A percentile compares a stretch with the other conserved stretches of the same genome.
phyloP scores from a whole-genome alignment of 139 green algal genomes.

The Chlorella vulgaris region DNA sequence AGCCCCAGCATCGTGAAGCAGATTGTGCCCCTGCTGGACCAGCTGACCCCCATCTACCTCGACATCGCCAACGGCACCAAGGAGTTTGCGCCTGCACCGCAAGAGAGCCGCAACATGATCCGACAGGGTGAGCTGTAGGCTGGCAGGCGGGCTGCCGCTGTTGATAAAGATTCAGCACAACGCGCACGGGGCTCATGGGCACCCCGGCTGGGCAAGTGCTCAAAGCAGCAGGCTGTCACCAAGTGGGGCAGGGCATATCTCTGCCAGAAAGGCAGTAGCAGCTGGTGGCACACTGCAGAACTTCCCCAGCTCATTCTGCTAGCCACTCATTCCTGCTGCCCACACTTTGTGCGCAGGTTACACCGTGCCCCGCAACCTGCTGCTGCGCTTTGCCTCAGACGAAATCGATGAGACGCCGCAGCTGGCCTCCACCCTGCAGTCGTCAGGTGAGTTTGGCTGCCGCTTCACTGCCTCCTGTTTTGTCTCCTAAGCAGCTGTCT shows the following conservation, averaged over 20 bases:
- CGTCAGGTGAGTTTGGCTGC: conserved; percentile 16
- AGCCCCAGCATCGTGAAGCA: conserved; percentile 49
- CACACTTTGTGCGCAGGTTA: conserved; percentile 34
- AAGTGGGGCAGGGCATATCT: too few relatives aligned
- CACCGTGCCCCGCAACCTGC: conserved; percentile 79
- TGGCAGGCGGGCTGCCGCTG: too few relatives aligned
- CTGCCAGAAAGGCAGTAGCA: too few relatives aligned
- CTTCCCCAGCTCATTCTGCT: background rate
- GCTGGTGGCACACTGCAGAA: background rate
- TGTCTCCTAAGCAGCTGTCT: background rate
- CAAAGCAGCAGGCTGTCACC: too few relatives aligned
- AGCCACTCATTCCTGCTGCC: background rate
- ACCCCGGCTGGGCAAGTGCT: background rate
- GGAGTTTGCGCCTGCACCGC: conserved; percentile 85
- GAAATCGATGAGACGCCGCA: conserved; percentile 85
- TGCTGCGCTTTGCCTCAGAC: conserved; percentile 90
- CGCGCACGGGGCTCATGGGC: background rate
- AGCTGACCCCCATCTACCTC: conserved; percentile 85
- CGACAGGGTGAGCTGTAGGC: conserved; percentile 19
- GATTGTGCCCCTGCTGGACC: conserved; percentile 87
- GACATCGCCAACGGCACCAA: conserved; percentile 75
- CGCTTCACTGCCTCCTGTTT: too few relatives aligned
- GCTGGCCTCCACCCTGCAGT: conserved; percentile 71
- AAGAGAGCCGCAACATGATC: conserved; percentile 75
- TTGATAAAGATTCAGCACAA: background rate